Percentiles rank a stretch among this genome's conserved stretches.
Conservation (phyloP, 768 basidiomycete species). For the Rhodotorula paludigena region DNA sequence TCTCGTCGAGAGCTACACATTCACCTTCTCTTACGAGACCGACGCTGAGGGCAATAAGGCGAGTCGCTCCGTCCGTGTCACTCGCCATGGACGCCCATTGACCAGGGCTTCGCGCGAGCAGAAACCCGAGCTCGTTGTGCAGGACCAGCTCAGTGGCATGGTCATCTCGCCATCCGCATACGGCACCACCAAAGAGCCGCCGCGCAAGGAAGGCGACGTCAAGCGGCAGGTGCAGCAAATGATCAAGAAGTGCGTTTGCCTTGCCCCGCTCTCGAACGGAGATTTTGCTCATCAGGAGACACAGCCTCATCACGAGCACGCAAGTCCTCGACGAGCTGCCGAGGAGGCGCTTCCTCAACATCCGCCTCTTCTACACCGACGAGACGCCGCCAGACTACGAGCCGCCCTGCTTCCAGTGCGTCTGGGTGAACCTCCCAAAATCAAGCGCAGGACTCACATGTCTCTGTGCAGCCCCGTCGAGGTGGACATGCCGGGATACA, state of each 20-base stretch:
- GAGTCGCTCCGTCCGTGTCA: neutral
- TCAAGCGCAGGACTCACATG: fast-evolving
- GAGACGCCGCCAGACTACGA: conserved; percentile 76
- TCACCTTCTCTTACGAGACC: conserved; percentile 39
- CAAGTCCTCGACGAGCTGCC: conserved; percentile 31
- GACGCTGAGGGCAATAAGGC: conserved; percentile 32
- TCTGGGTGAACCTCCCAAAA: neutral
- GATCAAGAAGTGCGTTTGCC: conserved; percentile 56
- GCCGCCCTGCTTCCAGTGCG: conserved; percentile 61
- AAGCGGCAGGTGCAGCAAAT: conserved; percentile 54
- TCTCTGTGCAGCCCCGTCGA: neutral
- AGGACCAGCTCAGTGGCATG: conserved; percentile 34
- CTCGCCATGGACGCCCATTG: neutral
- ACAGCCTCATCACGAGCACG: conserved; percentile 34
- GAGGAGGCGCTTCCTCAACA: conserved; percentile 80
- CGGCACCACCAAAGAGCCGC: neutral
- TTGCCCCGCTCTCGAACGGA: too few relatives aligned
- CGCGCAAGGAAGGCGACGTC: conserved; percentile 29
- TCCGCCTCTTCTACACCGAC: conserved; percentile 80
- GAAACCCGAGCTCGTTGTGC: conserved; percentile 32
- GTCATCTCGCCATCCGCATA: neutral
- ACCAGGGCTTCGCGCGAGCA: neutral
- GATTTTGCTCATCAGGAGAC: too few relatives aligned
- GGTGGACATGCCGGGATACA: conserved; percentile 9
- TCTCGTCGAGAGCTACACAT: conserved; percentile 50